A percentile compares a stretch with the other conserved stretches of the same genome.
Conservation (phyloP, 2,329 filamentous ascomycete species). For the Plenodomus tracheiphilus region DNA sequence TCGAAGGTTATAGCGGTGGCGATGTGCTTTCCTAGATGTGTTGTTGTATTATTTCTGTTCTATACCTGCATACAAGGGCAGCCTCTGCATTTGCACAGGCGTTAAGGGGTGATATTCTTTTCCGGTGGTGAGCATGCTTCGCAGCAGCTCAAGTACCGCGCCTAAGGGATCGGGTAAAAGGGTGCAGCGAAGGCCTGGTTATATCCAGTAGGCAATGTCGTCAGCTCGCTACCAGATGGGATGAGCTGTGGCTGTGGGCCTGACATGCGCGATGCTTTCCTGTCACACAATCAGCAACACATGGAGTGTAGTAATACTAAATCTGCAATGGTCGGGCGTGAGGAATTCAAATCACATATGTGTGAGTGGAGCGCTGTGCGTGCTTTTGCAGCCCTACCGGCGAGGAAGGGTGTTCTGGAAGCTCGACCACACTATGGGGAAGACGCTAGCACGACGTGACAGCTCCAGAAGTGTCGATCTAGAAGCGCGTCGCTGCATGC, state of each 20-base stretch:
- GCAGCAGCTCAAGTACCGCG: not conserved
- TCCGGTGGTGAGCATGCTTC: not conserved
- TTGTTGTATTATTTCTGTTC: constrained; percentile 25
- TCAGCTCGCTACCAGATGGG: not conserved
- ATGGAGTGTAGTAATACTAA: not conserved
- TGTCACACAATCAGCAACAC: not conserved
- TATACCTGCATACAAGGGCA: constrained; percentile 19
- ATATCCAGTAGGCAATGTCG: not conserved
- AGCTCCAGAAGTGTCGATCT: constrained; percentile 2
- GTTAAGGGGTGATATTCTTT: constrained; percentile 9
- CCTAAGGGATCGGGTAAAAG: constrained; percentile 8
- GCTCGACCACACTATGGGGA: not conserved
- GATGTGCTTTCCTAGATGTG: not conserved
- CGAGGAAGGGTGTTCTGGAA: not conserved
- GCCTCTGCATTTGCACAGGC: constrained; percentile 29
- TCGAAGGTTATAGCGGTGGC: constrained; percentile 26
- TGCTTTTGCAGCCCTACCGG: constrained; percentile 4
- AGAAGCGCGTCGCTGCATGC: constrained; percentile 2
- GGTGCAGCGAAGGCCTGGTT: constrained; percentile 2
- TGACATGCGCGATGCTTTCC: not conserved
- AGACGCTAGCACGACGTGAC: not conserved
- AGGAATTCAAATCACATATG: not conserved
- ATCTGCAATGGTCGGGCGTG: not conserved
- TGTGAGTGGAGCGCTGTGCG: not conserved
- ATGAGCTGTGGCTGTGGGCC: constrained; percentile 1